A percentile compares a stretch with the other conserved stretches of the same genome.
Evolutionary conservation across 352 stramenopile genomes (phyloP).

Genomic region (Pythium periplocum): DNA sequence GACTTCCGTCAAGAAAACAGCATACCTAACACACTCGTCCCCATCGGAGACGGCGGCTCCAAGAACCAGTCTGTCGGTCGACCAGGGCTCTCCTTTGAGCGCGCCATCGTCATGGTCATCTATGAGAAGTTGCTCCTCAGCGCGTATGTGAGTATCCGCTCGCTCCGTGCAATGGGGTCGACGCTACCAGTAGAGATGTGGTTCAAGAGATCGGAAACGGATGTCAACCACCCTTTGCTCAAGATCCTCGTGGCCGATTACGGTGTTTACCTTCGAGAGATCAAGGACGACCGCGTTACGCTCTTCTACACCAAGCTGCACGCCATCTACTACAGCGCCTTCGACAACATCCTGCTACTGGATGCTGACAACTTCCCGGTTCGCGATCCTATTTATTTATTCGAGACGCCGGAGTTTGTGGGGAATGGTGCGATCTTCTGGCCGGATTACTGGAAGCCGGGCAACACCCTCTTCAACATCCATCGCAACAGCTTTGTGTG

Average conservation of each 20-base stretch:
- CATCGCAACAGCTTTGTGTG: slow-evolving; percentile 57
- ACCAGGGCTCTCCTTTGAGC: slow-evolving; percentile 7
- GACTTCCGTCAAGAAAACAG: background rate
- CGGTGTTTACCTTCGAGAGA: slow-evolving; percentile 53
- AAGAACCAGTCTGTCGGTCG: background rate
- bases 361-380: slow-evolving; percentile 76
- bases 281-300: slow-evolving; percentile 42
- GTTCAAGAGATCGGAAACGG: slow-evolving; percentile 46
- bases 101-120: slow-evolving; percentile 35
- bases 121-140: slow-evolving; percentile 25
- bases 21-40: background rate
- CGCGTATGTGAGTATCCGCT: slow-evolving; percentile 43
- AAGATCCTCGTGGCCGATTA: slow-evolving; percentile 26
- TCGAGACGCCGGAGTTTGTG: slow-evolving; percentile 41
- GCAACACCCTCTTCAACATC: slow-evolving; percentile 77
- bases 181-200: slow-evolving; percentile 64
- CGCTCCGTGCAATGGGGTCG: slow-evolving; percentile 32
- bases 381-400: slow-evolving; percentile 58
- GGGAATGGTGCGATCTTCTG: slow-evolving; percentile 62
- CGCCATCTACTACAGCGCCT: slow-evolving; percentile 67
- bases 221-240: slow-evolving; percentile 41
- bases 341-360: slow-evolving; percentile 70
- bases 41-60: too few species aligned
- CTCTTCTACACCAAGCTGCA: slow-evolving; percentile 72
- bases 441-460: slow-evolving; percentile 69